A percentile compares a stretch with the other conserved stretches of the same genome.
phyloP scores from a whole-genome alignment of 192 early-diverging fungal genomes.

The Oehlia diaphana region DNA sequence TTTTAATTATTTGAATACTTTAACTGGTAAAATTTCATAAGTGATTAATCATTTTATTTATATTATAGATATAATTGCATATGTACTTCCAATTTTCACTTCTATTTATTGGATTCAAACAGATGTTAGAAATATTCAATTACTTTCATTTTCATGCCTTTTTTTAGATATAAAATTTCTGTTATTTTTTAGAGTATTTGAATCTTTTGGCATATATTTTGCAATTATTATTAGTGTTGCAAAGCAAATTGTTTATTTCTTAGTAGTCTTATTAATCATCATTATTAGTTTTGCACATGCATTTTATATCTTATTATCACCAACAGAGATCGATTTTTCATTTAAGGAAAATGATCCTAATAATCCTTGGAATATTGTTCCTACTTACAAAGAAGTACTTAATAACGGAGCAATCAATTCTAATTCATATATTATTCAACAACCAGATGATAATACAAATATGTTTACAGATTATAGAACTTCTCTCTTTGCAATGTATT shows the following conservation, averaged over 20 bases:
- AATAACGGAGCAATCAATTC: neutral
- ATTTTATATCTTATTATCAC: neutral
- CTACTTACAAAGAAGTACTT: neutral
- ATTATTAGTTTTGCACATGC: constrained; percentile 5
- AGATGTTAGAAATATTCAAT: neutral
- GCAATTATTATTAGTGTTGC: neutral
- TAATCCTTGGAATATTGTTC: neutral
- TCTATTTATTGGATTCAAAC: neutral
- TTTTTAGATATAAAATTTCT: constrained; percentile 12
- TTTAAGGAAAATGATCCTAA: neutral
- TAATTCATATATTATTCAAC: neutral
- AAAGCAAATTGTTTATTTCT: neutral
- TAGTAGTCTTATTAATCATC: neutral
- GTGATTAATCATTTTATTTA: neutral
- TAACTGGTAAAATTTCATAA: too few relatives aligned
- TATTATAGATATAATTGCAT: neutral
- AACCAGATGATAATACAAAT: neutral
- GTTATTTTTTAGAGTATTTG: neutral
- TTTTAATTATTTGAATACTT: neutral
- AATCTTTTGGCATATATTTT: constrained; percentile 2
- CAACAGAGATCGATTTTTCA: neutral
- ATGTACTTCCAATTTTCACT: neutral
- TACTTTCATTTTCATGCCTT: neutral
- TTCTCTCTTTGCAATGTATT: neutral
- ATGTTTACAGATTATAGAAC: neutral